Base-by-base conservation (phyloP, 2,329 filamentous ascomycete species). In the Lachnellula occidentalis region DNA sequence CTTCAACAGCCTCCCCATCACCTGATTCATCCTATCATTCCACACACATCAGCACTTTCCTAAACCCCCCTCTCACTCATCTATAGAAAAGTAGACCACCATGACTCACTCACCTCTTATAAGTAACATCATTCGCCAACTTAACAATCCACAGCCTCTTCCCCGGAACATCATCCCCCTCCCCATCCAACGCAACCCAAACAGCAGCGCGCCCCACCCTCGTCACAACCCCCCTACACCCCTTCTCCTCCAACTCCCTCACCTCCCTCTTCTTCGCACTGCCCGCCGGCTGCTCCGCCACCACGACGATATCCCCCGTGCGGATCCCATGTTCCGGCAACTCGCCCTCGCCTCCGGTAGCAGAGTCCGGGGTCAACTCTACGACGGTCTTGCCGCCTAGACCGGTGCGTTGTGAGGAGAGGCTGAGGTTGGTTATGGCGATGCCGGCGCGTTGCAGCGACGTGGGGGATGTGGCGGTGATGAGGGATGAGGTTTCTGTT, bases 321-420 rank as follows among this genome's bases (percentile, higher is more conserved):
- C 88, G 78, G 50, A 94, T 74, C 24, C 87, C 88, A 74, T 92
- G 88, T 67, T 90, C 86, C 1, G 86, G 85, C 19, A 92, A 73
- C 58, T 83, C 81, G 0, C 75, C 71, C 58, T 83, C 81, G 0
- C 75, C 71, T 19, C 66, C 64, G 31, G 80, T 77, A 0, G 90
- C 88, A n/a, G 81, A 73, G 66, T 96, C 92, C 0, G 83, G 76
- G 15, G 74, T 74, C 5, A 99, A 82, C 70, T 96, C 92, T 3
- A 96, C 75, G 1, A 99, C 87, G 0, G 89, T 90, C 60, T 90
- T 88, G n/a, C 94, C 94, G 15, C 92, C 94, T 37, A 96, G 77
- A 0, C 94, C 94, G 0, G 94, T 99, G 31, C 92, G 86, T 67
- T 88, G 88, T 17, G 87, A 86, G 11, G 80, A 76, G 34, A 95